phyloP scores from a whole-genome alignment of 305 asterid species.

The Fraxinus floribunda region DNA sequence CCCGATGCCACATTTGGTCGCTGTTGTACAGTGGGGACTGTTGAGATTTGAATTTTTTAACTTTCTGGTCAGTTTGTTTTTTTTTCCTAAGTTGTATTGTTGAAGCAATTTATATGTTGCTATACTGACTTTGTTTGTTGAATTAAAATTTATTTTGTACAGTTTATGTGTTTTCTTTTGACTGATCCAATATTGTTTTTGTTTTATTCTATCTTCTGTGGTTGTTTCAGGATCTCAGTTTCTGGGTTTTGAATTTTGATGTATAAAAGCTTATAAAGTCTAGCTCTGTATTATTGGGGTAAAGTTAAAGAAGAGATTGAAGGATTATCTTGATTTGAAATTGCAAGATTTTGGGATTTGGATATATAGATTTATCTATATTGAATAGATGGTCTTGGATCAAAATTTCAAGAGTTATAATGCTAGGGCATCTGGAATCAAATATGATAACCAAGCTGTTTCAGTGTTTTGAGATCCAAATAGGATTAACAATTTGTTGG shows the following conservation, averaged over 20 bases:
- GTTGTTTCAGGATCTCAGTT: slow-evolving; percentile 32
- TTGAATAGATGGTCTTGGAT: slow-evolving; percentile 51
- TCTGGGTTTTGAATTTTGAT: slow-evolving; percentile 16
- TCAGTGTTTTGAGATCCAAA: slow-evolving; percentile 29
- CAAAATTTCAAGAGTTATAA: slow-evolving; percentile 33
- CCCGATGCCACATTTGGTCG: too few species aligned
- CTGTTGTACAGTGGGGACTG: neutral
- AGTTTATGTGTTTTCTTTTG: neutral
- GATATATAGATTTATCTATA: slow-evolving; percentile 8
- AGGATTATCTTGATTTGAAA: slow-evolving; percentile 14
- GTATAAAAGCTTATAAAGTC: neutral
- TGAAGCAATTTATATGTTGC: neutral
- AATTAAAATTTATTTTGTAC: neutral
- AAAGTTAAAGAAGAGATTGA: neutral
- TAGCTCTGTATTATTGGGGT: slow-evolving; percentile 12
- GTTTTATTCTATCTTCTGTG: slow-evolving; percentile 15
- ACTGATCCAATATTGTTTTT: neutral
- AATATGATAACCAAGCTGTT: slow-evolving; percentile 27
- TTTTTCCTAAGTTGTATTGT: neutral
- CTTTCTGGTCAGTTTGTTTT: neutral
- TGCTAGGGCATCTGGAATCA: slow-evolving; percentile 38
- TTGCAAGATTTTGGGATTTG: neutral
- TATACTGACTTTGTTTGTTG: slow-evolving; percentile 2
- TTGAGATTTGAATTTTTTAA: neutral
- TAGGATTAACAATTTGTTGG: slow-evolving; percentile 22